phyloP scores from a whole-genome alignment of 2,329 filamentous ascomycete genomes.

The Trichoderma aggressivum region DNA sequence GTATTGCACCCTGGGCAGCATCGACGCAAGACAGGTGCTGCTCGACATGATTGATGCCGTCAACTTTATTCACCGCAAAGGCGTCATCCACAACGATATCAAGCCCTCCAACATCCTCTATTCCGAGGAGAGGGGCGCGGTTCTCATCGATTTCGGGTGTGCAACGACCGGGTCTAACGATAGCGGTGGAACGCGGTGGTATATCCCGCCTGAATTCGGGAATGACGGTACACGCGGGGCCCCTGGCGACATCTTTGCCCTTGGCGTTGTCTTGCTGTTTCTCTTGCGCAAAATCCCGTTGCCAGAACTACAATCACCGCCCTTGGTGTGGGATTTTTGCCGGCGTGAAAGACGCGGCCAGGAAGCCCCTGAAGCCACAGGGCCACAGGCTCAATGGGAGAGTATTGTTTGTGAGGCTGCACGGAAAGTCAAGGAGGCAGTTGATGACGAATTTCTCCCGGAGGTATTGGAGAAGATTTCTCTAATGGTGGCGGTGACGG shows the following conservation, averaged over 20 bases:
- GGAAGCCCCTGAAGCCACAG: no score
- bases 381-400: no score
- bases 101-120: constrained; percentile 22
- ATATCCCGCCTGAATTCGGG: not conserved
- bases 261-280: constrained; percentile 4
- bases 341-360: no score
- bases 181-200: not conserved
- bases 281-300: not conserved
- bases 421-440: not conserved
- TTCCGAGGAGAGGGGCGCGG: constrained; percentile 14
- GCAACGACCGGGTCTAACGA: not conserved
- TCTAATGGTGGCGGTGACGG: not conserved
- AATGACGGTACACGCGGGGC: not conserved
- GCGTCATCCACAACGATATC: constrained; percentile 22
- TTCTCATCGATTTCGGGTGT: constrained; percentile 10
- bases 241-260: not conserved
- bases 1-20: not conserved
- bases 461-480: not conserved
- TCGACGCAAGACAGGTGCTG: not conserved
- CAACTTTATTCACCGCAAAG: constrained; percentile 9
- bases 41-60: constrained; percentile 24
- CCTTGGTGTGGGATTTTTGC: not conserved
- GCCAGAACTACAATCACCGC: not conserved
- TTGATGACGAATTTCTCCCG: not conserved
- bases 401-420: not conserved